phyloP scores from a whole-genome alignment of 2,329 filamentous ascomycete genomes.

The Colletotrichum navitas region DNA sequence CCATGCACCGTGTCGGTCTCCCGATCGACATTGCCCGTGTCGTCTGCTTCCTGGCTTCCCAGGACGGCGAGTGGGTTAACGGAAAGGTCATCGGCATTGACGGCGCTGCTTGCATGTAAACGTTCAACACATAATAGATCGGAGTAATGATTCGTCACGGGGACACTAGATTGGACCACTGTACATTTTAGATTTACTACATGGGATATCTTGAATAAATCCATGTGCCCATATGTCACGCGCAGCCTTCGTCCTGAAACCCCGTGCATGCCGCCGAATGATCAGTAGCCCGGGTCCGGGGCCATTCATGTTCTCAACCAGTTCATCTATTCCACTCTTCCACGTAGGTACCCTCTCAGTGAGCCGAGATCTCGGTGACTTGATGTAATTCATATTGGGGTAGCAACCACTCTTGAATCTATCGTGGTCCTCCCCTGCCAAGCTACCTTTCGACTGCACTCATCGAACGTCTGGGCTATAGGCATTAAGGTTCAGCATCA shows the following conservation, averaged over 20 bases:
- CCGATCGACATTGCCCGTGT: constrained; percentile 77
- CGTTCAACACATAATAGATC: constrained; percentile 6
- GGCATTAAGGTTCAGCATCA: too few relatives aligned
- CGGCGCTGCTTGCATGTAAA: constrained; percentile 44
- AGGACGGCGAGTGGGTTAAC: constrained; percentile 62
- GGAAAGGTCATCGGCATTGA: constrained; percentile 52
- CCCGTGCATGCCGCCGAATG: background rate
- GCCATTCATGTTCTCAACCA: too few relatives aligned
- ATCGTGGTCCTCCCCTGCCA: too few relatives aligned
- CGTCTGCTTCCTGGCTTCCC: constrained; percentile 66
- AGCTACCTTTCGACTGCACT: too few relatives aligned
- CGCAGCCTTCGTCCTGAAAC: background rate
- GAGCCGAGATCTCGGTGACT: too few relatives aligned
- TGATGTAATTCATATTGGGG: too few relatives aligned
- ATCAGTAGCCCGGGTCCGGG: background rate
- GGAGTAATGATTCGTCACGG: constrained; percentile 5
- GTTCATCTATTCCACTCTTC: too few relatives aligned
- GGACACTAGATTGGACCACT: constrained; percentile 33
- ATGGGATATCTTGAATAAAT: constrained; percentile 32
- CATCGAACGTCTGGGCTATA: too few relatives aligned
- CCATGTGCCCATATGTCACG: constrained; percentile 1
- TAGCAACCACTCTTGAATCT: too few relatives aligned
- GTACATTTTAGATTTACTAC: constrained; percentile 34
- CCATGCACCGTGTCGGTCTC: constrained; percentile 74
- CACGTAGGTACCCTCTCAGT: too few relatives aligned